Evolutionary conservation across 306 rosid species (phyloP).

Genomic region (Rubus parviflorus): DNA sequence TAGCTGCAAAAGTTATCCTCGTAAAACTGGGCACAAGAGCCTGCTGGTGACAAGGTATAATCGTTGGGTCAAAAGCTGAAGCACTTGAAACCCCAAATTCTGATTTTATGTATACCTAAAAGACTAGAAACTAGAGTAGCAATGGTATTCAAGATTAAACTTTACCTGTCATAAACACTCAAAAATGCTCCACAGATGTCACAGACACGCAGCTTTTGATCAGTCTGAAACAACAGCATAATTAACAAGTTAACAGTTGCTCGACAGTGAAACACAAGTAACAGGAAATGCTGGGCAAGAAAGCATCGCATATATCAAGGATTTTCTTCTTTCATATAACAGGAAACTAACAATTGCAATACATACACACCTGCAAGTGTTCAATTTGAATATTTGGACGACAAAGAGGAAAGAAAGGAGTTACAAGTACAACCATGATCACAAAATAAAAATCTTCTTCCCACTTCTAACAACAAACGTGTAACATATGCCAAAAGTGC

Average conservation of each 20-base stretch:
- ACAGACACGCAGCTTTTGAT: slow-evolving; percentile 98
- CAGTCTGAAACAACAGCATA: slow-evolving; percentile 69
- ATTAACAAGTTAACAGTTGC: slow-evolving; percentile 26
- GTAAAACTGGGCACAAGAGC: slow-evolving; percentile 99
- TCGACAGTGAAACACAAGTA: neutral
- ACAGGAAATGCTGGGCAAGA: neutral
- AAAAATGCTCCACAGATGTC: slow-evolving; percentile 99
- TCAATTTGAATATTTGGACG: neutral
- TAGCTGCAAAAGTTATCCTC: slow-evolving; percentile 99
- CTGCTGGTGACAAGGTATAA: slow-evolving; percentile 99
- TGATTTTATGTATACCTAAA: slow-evolving; percentile 56
- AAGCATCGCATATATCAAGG: neutral
- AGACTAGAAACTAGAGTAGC: slow-evolving; percentile 29
- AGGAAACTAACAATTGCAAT: neutral
- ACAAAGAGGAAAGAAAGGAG: neutral
- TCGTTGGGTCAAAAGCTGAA: slow-evolving; percentile 96
- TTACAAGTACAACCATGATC: neutral
- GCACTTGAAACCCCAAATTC: slow-evolving; percentile 89
- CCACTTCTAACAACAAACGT: neutral
- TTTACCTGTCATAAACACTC: slow-evolving; percentile 98
- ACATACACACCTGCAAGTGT: neutral
- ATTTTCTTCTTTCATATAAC: neutral
- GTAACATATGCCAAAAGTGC: neutral
- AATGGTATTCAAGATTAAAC: slow-evolving; percentile 17
- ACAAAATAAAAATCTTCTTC: neutral